Conservation (phyloP, 257 asterid genomes). For the Salvia rosmarinus region DNA sequence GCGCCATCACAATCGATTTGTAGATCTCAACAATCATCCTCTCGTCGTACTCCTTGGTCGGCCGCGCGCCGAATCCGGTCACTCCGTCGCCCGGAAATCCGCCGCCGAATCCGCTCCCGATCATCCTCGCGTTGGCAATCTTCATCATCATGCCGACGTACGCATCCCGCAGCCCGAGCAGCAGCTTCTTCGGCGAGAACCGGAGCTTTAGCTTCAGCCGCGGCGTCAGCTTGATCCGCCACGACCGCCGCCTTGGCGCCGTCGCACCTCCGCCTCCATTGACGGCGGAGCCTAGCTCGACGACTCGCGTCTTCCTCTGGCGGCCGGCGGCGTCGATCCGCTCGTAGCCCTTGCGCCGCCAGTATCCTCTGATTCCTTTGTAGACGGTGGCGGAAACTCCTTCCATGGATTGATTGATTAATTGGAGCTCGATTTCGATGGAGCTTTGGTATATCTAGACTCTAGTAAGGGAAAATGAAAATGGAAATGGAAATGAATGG, state of each 20-base stretch:
- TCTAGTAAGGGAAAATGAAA: neutral
- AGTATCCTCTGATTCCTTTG: constrained; percentile 56
- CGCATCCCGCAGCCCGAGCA: constrained; percentile 56
- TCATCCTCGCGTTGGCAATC: constrained; percentile 46
- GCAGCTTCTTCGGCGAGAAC: constrained; percentile 64
- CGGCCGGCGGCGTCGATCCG: constrained; percentile 44
- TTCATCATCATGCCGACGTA: constrained; percentile 64
- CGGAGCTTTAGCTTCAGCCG: constrained; percentile 52
- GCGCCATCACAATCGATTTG: no score
- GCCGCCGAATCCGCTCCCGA: constrained; percentile 39
- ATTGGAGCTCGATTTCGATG: neutral
- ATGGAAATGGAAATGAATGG: neutral
- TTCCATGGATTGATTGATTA: constrained; percentile 43
- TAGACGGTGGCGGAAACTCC: constrained; percentile 38
- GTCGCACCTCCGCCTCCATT: constrained; percentile 11
- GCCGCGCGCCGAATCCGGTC: constrained; percentile 52
- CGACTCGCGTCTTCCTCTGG: constrained; percentile 34
- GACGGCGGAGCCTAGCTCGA: constrained; percentile 36
- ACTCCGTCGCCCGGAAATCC: constrained; percentile 31
- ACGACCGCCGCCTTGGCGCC: constrained; percentile 44
- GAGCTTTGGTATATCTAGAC: neutral
- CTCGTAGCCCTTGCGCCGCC: constrained; percentile 61
- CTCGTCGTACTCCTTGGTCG: constrained; percentile 64
- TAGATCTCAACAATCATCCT: constrained; percentile 62
- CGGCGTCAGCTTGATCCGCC: constrained; percentile 52